Percentiles rank a stretch among this genome's conserved stretches.
These are phyloP conservation scores for Umbelopsis sp. DNA, from an alignment of 192 early-diverging fungal species.

Conservation along the genomic window DNA sequence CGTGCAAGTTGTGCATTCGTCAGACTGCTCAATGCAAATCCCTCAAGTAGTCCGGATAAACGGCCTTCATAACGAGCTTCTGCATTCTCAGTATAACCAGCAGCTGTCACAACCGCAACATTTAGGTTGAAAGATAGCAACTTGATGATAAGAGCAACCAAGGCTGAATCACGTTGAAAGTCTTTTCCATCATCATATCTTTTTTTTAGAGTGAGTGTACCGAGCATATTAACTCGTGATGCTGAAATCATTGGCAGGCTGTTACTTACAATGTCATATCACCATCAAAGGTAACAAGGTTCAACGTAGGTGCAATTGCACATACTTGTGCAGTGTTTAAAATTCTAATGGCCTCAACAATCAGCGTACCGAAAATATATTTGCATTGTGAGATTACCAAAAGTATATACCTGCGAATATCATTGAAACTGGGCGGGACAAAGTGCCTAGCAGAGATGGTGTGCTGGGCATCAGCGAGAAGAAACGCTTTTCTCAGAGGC, in stretches of 20 bases:
- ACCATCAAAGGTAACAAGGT: constrained; percentile 91
- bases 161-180: constrained; percentile 69
- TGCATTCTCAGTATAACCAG: constrained; percentile 79
- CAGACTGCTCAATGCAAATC: constrained; percentile 57
- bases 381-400: not conserved
- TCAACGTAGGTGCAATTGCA: constrained; percentile 71
- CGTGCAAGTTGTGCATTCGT: constrained; percentile 47
- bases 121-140: constrained; percentile 66
- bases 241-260: no score
- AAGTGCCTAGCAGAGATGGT: constrained; percentile 76
- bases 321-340: constrained; percentile 87
- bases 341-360: constrained; percentile 47
- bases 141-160: constrained; percentile 68
- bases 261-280: constrained; percentile 88
- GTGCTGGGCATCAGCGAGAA: constrained; percentile 64
- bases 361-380: not conserved
- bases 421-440: constrained; percentile 93
- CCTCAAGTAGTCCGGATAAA: constrained; percentile 73
- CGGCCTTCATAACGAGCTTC: constrained; percentile 73
- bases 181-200: constrained; percentile 71
- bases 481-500: constrained; percentile 74
- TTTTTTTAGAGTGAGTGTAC: not conserved
- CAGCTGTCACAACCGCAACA: constrained; percentile 91
- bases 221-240: not conserved
- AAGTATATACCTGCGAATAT: constrained; percentile 64